These are phyloP conservation scores for Fusarium napiforme DNA, from an alignment of 2,329 filamentous ascomycete species.

Conservation along the genomic window DNA sequence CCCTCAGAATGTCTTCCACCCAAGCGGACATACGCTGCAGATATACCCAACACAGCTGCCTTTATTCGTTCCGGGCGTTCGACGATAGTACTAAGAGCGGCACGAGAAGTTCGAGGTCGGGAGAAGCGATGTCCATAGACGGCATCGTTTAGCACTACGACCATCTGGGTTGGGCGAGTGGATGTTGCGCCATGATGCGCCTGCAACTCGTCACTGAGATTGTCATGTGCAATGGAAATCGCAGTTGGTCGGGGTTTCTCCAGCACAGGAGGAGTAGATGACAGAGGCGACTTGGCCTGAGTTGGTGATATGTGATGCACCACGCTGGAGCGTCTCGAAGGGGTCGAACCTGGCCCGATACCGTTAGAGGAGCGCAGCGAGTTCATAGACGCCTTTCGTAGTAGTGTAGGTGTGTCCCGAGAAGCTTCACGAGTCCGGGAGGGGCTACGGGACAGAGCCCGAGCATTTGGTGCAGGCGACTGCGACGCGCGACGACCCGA, in stretches of 20 bases:
- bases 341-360: constrained; percentile 49
- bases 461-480: constrained; percentile 38
- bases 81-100: constrained; percentile 81
- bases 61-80: constrained; percentile 92
- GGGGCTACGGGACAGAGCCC: constrained; percentile 55
- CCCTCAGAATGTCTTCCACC: constrained; percentile 82
- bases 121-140: constrained; percentile 96
- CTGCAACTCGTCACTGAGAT: constrained; percentile 77
- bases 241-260: constrained; percentile 59
- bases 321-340: constrained; percentile 62
- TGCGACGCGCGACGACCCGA: constrained; percentile 50
- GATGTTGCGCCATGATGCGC: constrained; percentile 64
- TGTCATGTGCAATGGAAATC: constrained; percentile 69
- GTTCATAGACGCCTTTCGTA: constrained; percentile 67
- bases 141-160: constrained; percentile 90
- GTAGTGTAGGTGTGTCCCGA: constrained; percentile 61
- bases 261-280: constrained; percentile 43
- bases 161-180: constrained; percentile 65
- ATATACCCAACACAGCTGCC: constrained; percentile 83
- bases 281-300: constrained; percentile 51
- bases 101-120: constrained; percentile 79
- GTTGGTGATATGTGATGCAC: constrained; percentile 58
- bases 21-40: constrained; percentile 89
- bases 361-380: constrained; percentile 64
- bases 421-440: constrained; percentile 56